Evolutionary conservation across 164 flowering plant genomes (phyloP).

Genomic region (Chimonanthus salicifolius): DNA sequence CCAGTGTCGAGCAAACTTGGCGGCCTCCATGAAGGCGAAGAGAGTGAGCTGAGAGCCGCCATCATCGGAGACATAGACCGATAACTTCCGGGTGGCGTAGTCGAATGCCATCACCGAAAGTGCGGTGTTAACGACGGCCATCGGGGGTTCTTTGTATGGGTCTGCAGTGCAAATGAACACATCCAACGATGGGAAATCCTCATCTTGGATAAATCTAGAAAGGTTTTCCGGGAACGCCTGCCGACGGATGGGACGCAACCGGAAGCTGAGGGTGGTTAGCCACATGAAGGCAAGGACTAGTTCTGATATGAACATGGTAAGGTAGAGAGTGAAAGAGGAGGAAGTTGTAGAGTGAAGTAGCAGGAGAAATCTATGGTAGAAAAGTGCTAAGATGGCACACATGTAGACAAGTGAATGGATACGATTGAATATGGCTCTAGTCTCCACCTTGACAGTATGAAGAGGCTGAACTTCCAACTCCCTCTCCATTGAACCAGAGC

Average conservation of each 20-base stretch:
- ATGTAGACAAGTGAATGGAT: conserved; percentile 37
- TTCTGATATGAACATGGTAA: conserved; percentile 16
- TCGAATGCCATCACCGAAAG: conserved; percentile 26
- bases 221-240: conserved; percentile 20
- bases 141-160: conserved; percentile 30
- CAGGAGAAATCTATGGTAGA: conserved; percentile 22
- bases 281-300: conserved; percentile 21
- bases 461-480: conserved; percentile 21
- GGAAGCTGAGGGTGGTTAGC: conserved; percentile 12
- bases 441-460: conserved; percentile 26
- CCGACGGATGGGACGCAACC: conserved; percentile 22
- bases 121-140: conserved; percentile 20
- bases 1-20: conserved; percentile 26
- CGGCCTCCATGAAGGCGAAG: conserved; percentile 31
- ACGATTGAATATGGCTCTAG: conserved; percentile 40
- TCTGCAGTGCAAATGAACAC: conserved; percentile 36
- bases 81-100: conserved; percentile 23
- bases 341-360: conserved; percentile 13
- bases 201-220: neutral
- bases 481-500: neutral
- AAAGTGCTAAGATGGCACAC: conserved; percentile 32
- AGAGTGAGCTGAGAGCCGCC: conserved; percentile 29
- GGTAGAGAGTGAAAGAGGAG: conserved; percentile 5
- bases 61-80: conserved; percentile 31
- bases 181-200: conserved; percentile 20